phyloP scores from a whole-genome alignment of 169 alveolate genomes.

The Perkinsus olseni region DNA sequence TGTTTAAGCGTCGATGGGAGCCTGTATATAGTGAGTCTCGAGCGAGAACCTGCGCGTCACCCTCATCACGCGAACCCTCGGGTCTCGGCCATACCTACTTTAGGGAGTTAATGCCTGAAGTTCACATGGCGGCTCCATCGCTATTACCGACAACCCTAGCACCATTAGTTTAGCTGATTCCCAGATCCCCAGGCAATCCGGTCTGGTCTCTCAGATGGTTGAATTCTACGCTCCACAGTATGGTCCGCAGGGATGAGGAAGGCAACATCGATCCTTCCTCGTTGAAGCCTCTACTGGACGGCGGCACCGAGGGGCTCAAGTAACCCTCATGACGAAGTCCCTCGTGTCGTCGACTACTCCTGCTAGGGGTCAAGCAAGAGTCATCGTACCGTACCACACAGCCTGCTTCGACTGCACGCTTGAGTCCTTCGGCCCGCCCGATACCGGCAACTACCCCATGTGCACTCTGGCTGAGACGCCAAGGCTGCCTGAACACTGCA shows the following conservation, averaged over 20 bases:
- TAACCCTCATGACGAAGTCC: not conserved
- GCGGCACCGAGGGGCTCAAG: constrained; percentile 79
- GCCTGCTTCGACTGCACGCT: constrained; percentile 83
- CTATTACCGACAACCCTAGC: no score
- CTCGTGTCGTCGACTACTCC: not conserved
- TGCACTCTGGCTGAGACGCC: constrained; percentile 98
- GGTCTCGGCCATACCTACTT: no score
- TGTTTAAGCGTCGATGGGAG: no score
- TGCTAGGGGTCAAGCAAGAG: constrained; percentile 20
- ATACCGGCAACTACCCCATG: constrained; percentile 74
- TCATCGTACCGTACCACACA: constrained; percentile 68
- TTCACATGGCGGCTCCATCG: no score
- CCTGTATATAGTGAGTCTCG: no score
- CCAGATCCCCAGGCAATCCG: no score
- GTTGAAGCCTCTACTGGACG: constrained; percentile 69
- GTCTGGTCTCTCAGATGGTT: constrained; percentile 43
- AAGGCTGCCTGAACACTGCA: constrained; percentile 94
- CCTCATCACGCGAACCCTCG: no score
- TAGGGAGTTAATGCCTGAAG: no score
- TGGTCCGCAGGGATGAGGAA: constrained; percentile 46
- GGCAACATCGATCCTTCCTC: constrained; percentile 16
- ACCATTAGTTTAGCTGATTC: no score
- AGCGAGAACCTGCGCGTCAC: no score
- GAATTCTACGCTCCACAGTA: constrained; percentile 54
- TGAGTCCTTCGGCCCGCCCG: constrained; percentile 61